Conservation (phyloP, 306 rosid species). For the Fragaria vesca region DNA sequence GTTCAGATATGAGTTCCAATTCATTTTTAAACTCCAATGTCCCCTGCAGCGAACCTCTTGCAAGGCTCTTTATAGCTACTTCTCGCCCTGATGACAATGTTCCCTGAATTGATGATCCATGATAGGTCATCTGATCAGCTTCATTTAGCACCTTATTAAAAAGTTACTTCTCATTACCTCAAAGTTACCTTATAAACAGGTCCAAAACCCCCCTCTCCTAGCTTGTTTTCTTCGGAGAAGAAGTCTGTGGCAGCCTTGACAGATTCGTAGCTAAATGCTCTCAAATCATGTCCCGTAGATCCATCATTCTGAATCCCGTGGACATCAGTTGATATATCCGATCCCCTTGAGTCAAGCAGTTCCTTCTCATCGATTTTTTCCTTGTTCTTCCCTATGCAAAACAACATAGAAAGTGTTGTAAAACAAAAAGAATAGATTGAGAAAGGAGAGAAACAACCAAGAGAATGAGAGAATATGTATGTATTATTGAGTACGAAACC, state of each 20-base stretch:
- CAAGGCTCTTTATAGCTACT: slow-evolving; percentile 8
- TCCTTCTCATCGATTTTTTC: not conserved
- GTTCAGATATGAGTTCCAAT: slow-evolving; percentile 9
- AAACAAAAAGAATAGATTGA: too few species aligned
- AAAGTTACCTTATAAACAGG: slow-evolving; percentile 9
- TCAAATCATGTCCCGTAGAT: slow-evolving; percentile 4
- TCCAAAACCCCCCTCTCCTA: slow-evolving; percentile 17
- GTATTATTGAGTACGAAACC: too few species aligned
- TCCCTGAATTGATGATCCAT: slow-evolving; percentile 5
- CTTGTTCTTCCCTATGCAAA: not conserved
- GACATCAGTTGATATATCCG: not conserved
- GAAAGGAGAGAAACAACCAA: too few species aligned
- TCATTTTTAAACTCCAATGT: slow-evolving; percentile 7
- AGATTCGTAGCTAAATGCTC: slow-evolving; percentile 11
- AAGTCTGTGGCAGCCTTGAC: slow-evolving; percentile 8
- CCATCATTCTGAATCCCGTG: not conserved
- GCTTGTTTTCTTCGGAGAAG: not conserved
- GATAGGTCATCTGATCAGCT: not conserved
- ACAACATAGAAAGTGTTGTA: too few species aligned
- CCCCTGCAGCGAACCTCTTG: not conserved
- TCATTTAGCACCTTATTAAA: not conserved
- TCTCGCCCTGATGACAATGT: not conserved
- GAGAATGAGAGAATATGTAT: too few species aligned
- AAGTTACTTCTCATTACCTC: not conserved
- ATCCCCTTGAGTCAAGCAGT: slow-evolving; percentile 3